Conservation (phyloP, 1,284 basidiomycete species). For the Pisolithus thermaeus region DNA sequence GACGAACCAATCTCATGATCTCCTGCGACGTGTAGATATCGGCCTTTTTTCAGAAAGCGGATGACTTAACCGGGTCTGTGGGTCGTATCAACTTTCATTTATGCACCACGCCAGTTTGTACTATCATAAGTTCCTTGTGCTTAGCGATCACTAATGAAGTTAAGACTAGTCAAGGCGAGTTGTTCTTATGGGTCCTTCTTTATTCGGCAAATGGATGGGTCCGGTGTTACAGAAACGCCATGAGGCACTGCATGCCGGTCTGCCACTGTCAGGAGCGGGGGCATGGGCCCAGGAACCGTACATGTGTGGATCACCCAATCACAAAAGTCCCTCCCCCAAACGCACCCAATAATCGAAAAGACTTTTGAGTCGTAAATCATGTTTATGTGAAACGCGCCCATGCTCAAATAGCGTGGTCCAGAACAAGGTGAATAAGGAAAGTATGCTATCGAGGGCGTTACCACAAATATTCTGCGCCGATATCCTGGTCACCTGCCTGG, state of each 20-base stretch:
- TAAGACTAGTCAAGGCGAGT: conserved; percentile 19
- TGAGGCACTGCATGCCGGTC: conserved; percentile 22
- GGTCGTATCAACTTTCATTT: too few relatives aligned
- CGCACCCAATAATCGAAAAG: conserved; percentile 12
- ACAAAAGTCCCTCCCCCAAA: conserved; percentile 24
- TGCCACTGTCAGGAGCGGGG: conserved; percentile 16
- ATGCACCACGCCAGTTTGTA: background rate
- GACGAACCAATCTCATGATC: conserved; percentile 21
- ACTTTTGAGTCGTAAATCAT: conserved; percentile 17
- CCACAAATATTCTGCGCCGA: conserved; percentile 20
- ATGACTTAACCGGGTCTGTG: background rate
- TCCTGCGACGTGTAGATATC: conserved; percentile 7
- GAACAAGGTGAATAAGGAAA: conserved; percentile 34
- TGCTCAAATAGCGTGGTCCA: conserved; percentile 24
- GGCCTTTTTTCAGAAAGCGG: conserved; percentile 3
- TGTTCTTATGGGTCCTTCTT: conserved; percentile 17
- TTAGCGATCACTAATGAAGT: conserved; percentile 16
- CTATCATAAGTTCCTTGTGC: conserved; percentile 11
- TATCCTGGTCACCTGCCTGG: conserved; percentile 21
- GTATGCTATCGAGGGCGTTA: conserved; percentile 32
- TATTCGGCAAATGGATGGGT: conserved; percentile 30
- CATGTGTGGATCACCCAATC: conserved; percentile 24
- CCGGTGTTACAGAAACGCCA: conserved; percentile 25
- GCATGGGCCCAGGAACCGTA: conserved; percentile 5
- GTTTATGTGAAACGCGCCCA: background rate